Base-by-base conservation (phyloP, 2,329 filamentous ascomycete genomes). In the Clonostachys sp. region DNA sequence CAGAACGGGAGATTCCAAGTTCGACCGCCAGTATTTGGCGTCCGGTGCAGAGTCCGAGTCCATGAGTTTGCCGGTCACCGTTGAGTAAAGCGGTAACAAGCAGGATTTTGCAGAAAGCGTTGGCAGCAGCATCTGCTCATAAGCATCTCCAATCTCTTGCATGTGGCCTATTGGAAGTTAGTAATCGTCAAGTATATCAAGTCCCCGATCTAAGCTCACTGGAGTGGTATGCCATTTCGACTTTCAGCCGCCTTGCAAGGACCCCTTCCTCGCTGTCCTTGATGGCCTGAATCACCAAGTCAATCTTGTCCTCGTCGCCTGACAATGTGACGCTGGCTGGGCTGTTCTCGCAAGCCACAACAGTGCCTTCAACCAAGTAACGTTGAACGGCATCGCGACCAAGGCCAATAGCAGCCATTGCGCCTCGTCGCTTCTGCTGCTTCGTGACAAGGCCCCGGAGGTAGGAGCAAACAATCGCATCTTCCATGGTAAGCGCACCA, bases 181-280 rank as follows among this genome's bases (percentile, higher is more conserved):
- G 36, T 5, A 39, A 10, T 10, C 9, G 24, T 8, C 24, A 10
- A 30, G 9, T 10, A 10, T 30, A 3, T 30, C 3, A 30, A 30
- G 9, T 30, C 24, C 24, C 24, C 8, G 4, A 30, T 30, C 3
- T n/a, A 39, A 39, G 1, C 36, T 39, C 36, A 39, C 36, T 8
- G 36, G 36, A 39, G 4, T 39, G 60, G 1, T 73, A 74, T 0
- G 71, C 71, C 6, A 48, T 64, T 46, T 70, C 63, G 3, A 71
- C 65, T 16, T 61, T 56, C 0, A 75, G 55, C 1, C 49, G 36
- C 4, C 65, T 51, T 2, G 56, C 50, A 43, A 70, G 64, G 6
- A 57, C 53, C 20, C 55, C 49, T 7, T 56, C 50, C 10, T 54
- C 55, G 3, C 58, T 48, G 0, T 42, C 49, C 44, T 57, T 47